Evolutionary conservation across 371 early-diverging fungal species (phyloP).

Genomic region (Nosema bombycis): DNA sequence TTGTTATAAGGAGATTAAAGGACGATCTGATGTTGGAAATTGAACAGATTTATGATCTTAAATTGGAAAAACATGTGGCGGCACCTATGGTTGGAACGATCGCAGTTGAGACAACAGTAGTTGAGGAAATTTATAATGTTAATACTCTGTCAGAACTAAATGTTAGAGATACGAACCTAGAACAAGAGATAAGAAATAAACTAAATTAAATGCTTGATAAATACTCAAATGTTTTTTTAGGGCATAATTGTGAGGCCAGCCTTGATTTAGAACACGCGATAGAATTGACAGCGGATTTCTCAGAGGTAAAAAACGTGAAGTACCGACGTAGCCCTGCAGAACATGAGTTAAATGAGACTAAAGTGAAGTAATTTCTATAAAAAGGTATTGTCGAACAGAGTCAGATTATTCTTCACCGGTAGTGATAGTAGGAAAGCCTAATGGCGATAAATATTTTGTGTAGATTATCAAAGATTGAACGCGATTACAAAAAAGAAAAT

Average conservation of each 20-base stretch:
- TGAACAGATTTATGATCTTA: too few relatives aligned
- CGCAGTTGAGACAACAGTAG: too few relatives aligned
- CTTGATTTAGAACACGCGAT: slow-evolving; percentile 2
- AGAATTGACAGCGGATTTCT: not conserved
- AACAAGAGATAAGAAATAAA: too few relatives aligned
- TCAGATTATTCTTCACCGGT: not conserved
- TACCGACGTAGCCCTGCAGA: not conserved
- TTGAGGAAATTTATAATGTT: too few relatives aligned
- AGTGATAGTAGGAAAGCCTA: not conserved
- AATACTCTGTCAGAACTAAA: too few relatives aligned
- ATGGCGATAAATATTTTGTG: not conserved
- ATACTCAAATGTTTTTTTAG: slow-evolving; percentile 1
- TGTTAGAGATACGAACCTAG: too few relatives aligned
- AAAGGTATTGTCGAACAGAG: not conserved
- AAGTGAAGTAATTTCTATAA: not conserved
- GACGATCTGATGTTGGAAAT: too few relatives aligned
- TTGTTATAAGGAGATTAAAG: too few relatives aligned
- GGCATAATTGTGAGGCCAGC: not conserved
- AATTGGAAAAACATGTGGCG: too few relatives aligned
- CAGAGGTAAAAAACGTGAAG: not conserved
- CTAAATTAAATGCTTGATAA: too few relatives aligned
- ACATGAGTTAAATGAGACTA: not conserved
- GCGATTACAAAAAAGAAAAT: not conserved
- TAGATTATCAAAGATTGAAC: slow-evolving; percentile 8
- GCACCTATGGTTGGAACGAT: too few relatives aligned